Conservation (phyloP, 2,329 filamentous ascomycete species). For the Pyrenophora teres region DNA sequence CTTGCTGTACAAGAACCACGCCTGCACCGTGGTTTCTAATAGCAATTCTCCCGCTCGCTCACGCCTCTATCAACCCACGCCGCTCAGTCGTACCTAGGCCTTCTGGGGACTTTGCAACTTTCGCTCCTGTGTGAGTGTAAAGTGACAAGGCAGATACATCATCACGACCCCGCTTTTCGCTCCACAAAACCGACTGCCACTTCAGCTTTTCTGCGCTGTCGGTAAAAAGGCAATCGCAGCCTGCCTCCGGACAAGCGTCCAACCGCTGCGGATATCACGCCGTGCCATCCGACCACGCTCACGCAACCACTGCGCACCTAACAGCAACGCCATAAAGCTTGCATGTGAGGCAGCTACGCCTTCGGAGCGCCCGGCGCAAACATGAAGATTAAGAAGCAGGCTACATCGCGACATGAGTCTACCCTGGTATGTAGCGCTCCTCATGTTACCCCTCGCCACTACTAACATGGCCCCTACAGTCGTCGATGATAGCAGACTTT, state of each 20-base stretch:
- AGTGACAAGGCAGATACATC: neutral
- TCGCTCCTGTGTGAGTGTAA: neutral
- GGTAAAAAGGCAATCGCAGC: conserved; percentile 20
- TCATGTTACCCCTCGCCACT: neutral
- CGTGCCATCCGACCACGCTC: neutral
- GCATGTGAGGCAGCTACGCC: conserved; percentile 44
- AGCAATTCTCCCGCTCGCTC: conserved; percentile 18
- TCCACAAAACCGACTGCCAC: conserved; percentile 6
- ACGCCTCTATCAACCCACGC: conserved; percentile 22
- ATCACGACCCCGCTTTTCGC: conserved; percentile 9
- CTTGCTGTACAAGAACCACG: conserved; percentile 34
- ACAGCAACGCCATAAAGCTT: conserved; percentile 15
- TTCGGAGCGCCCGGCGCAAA: conserved; percentile 45
- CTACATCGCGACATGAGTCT: conserved; percentile 59
- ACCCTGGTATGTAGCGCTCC: conserved; percentile 50
- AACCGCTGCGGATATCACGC: conserved; percentile 2
- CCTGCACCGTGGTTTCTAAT: conserved; percentile 45
- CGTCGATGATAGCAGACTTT: conserved; percentile 83
- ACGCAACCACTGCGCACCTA: conserved; percentile 4
- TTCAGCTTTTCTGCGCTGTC: conserved; percentile 11
- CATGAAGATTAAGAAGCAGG: conserved; percentile 63
- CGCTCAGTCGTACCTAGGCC: conserved; percentile 7
- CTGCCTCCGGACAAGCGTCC: conserved; percentile 7
- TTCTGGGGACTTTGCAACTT: conserved; percentile 7
- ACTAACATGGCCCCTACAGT: conserved; percentile 59